Percentiles rank a stretch among this genome's conserved stretches.
phyloP scores from a whole-genome alignment of 495 filamentous ascomycete genomes.

The Penicillium antarcticum region DNA sequence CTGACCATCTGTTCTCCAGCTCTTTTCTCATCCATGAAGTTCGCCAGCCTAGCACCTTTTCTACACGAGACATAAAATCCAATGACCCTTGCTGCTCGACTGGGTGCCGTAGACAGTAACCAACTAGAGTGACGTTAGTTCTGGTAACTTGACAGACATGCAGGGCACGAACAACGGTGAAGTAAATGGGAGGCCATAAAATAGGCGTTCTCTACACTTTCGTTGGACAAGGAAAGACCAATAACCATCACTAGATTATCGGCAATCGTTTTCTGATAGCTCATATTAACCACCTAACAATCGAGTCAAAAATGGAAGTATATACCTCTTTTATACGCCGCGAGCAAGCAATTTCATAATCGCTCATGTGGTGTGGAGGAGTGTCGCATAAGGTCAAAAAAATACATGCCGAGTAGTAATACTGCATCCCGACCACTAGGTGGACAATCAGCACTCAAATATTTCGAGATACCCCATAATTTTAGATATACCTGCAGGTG shows the following conservation, averaged over 20 bases:
- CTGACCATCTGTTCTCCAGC: slow-evolving; percentile 29
- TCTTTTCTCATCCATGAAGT: slow-evolving; percentile 31
- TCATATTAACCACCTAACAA: not conserved
- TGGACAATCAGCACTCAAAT: not conserved
- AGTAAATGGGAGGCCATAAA: slow-evolving; percentile 39
- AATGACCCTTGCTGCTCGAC: slow-evolving; percentile 31
- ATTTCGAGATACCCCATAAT: not conserved
- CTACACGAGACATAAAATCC: slow-evolving; percentile 26
- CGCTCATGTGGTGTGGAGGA: slow-evolving; percentile 16
- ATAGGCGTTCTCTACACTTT: slow-evolving; percentile 38
- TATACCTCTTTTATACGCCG: slow-evolving; percentile 28
- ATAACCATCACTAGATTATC: slow-evolving; percentile 30
- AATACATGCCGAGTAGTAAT: slow-evolving; percentile 33
- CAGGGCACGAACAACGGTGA: slow-evolving; percentile 29
- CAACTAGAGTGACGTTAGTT: slow-evolving; percentile 21
- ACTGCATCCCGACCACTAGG: slow-evolving; percentile 37
- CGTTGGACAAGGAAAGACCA: slow-evolving; percentile 36
- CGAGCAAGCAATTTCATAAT: slow-evolving; percentile 28
- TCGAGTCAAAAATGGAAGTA: not conserved
- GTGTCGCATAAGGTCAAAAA: slow-evolving; percentile 30
- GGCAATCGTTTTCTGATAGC: slow-evolving; percentile 26
- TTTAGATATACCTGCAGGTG: slow-evolving; percentile 27
- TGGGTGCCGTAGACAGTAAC: slow-evolving; percentile 30
- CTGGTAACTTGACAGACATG: not conserved
- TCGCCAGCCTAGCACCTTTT: slow-evolving; percentile 33